These are phyloP conservation scores for Lolium rigidum DNA, from an alignment of 176 grass and related monocot genomes.

Conservation along the genomic window DNA sequence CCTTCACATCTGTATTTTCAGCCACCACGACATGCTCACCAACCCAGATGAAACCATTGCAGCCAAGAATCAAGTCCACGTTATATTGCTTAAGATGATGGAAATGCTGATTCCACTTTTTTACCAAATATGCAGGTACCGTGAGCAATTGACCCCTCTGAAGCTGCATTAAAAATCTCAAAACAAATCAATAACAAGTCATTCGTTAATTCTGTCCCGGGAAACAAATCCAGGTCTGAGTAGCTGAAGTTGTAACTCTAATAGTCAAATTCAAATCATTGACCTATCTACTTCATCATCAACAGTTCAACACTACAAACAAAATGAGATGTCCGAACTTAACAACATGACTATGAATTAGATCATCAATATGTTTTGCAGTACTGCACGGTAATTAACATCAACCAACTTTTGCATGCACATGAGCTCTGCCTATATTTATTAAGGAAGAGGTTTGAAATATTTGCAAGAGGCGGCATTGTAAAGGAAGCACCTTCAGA, in stretches of 20 bases:
- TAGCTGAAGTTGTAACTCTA: background rate
- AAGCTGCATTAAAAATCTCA: slow-evolving; percentile 54
- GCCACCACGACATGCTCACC: slow-evolving; percentile 67
- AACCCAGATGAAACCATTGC: slow-evolving; percentile 87
- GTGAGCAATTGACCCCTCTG: slow-evolving; percentile 81
- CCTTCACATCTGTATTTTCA: slow-evolving; percentile 44
- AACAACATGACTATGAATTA: background rate
- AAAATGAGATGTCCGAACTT: background rate
- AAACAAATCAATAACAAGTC: background rate
- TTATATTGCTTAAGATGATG: slow-evolving; percentile 79
- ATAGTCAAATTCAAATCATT: background rate
- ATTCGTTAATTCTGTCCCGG: background rate
- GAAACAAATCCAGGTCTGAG: background rate
- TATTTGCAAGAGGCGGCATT: too few species aligned
- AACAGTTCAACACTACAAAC: background rate
- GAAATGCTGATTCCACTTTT: slow-evolving; percentile 80
- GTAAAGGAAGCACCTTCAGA: too few species aligned
- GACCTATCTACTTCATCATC: background rate
- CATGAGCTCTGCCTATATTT: background rate
- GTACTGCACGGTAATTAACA: slow-evolving; percentile 32
- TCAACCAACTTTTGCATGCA: background rate
- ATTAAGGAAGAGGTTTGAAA: background rate
- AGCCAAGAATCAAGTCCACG: slow-evolving; percentile 80
- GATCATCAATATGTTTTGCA: slow-evolving; percentile 4
- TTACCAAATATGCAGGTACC: slow-evolving; percentile 79